Evolutionary conservation across 495 filamentous ascomycete species (phyloP).

Genomic region (Penicillium paxilli): DNA sequence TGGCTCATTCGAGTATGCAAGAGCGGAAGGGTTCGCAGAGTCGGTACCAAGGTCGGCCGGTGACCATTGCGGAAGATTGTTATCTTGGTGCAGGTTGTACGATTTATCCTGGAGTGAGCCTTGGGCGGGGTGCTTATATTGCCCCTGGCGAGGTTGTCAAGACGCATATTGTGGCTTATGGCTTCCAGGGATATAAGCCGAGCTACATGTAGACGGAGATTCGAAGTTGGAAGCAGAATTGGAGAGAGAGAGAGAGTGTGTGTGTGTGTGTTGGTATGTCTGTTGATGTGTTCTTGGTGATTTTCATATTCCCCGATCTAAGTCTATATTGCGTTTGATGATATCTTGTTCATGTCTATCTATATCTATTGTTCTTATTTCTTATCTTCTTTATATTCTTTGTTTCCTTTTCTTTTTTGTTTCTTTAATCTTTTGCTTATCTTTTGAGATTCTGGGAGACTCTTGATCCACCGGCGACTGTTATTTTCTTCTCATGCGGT

Average conservation of each 20-base stretch:
- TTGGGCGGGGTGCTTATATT: conserved; percentile 43
- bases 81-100: conserved; percentile 85
- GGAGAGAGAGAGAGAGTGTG: background rate
- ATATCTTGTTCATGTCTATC: background rate
- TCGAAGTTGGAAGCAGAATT: background rate
- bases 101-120: conserved; percentile 64
- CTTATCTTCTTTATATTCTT: background rate
- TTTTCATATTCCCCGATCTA: too few species aligned
- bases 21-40: conserved; percentile 73
- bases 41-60: conserved; percentile 66
- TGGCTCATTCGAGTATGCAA: conserved; percentile 73
- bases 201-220: conserved; percentile 37
- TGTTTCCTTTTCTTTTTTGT: background rate
- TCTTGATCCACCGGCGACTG: too few species aligned
- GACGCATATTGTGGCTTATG: conserved; percentile 44
- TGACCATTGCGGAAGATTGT: conserved; percentile 85
- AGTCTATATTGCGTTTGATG: background rate
- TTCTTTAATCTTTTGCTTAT: background rate
- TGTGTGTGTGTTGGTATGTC: too few species aligned
- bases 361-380: background rate
- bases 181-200: conserved; percentile 47
- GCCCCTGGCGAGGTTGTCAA: conserved; percentile 49
- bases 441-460: too few species aligned
- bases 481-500: background rate
- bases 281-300: too few species aligned